A percentile compares a stretch with the other conserved stretches of the same genome.
Conservation (phyloP, 1,284 basidiomycete species). For the Peniophora sp. region DNA sequence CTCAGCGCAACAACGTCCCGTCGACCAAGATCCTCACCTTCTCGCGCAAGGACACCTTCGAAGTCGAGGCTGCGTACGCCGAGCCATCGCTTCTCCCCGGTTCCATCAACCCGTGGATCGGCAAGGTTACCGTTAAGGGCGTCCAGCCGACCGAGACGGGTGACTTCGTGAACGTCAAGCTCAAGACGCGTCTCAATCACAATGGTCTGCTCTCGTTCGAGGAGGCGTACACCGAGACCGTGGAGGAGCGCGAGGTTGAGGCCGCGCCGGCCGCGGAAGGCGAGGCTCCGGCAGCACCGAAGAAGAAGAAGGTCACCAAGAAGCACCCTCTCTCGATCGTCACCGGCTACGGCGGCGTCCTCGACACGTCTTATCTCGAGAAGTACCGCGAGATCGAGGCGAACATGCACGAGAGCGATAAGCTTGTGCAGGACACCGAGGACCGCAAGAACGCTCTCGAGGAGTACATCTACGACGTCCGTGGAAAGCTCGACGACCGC, state of each 20-base stretch:
- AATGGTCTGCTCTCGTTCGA: slow-evolving; percentile 87
- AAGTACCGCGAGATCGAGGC: slow-evolving; percentile 71
- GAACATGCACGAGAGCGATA: slow-evolving; percentile 83
- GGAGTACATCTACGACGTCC: slow-evolving; percentile 94
- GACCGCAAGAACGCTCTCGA: slow-evolving; percentile 96
- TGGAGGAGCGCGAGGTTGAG: slow-evolving; percentile 73
- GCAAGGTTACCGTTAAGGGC: slow-evolving; percentile 72
- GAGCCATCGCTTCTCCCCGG: slow-evolving; percentile 66
- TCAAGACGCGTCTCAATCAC: slow-evolving; percentile 81
- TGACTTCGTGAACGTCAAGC: slow-evolving; percentile 75
- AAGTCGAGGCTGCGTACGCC: slow-evolving; percentile 77
- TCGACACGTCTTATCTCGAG: slow-evolving; percentile 61
- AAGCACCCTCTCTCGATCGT: slow-evolving; percentile 78
- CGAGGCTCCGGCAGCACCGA: slow-evolving; percentile 48
- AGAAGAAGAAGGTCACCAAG: slow-evolving; percentile 77
- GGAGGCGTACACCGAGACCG: slow-evolving; percentile 74
- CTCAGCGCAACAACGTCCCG: slow-evolving; percentile 73
- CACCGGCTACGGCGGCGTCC: slow-evolving; percentile 43
- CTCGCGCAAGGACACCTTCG: slow-evolving; percentile 82
- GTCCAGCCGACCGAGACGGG: slow-evolving; percentile 63
- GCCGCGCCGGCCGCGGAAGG: slow-evolving; percentile 65
- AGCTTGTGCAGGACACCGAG: slow-evolving; percentile 94
- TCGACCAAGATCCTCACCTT: slow-evolving; percentile 95
- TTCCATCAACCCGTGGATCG: slow-evolving; percentile 77
- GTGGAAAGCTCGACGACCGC: slow-evolving; percentile 83